Evolutionary conservation across 164 flowering plant genomes (phyloP), one percentile per base, ranked within the genome.

Genomic region (Liriodendron chinense): DNA sequence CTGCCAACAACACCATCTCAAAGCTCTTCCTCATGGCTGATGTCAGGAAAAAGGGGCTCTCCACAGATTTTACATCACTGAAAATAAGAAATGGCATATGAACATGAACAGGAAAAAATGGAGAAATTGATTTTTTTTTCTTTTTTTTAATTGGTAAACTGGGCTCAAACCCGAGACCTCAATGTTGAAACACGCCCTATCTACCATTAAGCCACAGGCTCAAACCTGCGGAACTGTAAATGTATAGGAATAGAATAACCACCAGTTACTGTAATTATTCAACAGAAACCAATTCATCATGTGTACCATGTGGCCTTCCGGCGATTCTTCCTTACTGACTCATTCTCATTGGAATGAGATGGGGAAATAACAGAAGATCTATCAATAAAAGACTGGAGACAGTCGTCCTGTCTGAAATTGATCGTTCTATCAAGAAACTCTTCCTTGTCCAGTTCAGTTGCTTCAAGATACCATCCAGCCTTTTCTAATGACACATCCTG

Each of bases 401-500:
- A 80, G 24, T 24, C 71, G 2, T 74, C 80, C 50, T 72, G 76
- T 64, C 49, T 67, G 57, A 76, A 78, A 71, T 74, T 75, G 64
- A 25, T 7, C 63, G 57, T 73, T 26, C 64, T 73, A 56, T 66
- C 79, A 9, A 18, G 47, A 59, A 73, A 72, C 59, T 64, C 72
- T 3, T 68, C 70, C 1, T 16, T 75, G 43, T 72, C 74, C 9
- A 20, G 53, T 71, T 69, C 78, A 57, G 73, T 48, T 73, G 79
- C 64, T 65, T 84, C 91, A 69, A 90, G 73, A 83, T 87, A 91
- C 84, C 86, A 86, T 61, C 94, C 91, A 83, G 89, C 92, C 83
- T 87, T 92, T 82, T 96, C 99, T 43, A 92, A 10, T 18, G 92
- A 85, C 65, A 85, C 85, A 85, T 96, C 99, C 78, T 79, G 83